Base-by-base conservation (phyloP, 2,329 filamentous ascomycete species). In the Coleophoma cylindrospora region DNA sequence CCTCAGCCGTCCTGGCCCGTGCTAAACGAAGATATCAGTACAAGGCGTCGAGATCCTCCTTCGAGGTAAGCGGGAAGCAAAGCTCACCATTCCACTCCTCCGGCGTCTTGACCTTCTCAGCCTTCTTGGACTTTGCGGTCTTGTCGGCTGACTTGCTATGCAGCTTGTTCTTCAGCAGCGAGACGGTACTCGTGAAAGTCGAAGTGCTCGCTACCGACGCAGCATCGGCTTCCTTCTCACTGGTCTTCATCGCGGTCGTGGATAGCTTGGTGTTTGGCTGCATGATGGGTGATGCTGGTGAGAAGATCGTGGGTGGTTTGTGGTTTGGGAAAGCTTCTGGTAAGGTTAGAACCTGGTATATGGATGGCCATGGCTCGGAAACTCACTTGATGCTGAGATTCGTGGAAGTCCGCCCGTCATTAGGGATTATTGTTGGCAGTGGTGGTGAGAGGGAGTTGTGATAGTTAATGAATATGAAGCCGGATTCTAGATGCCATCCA, bases 171-270 rank as follows among this genome's bases (percentile, higher is more conserved):
- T 62, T 60, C 11, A 64, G 40, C 3, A 64, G 50, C 9, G 52
- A 54, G 32, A 61, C 48, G 4, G 54, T 64, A 3, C 58, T 62
- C 4, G 54, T 48, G 51, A 60, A 58, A 40, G 57, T 61, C 10
- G 56, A 57, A 21, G 57, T 57, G 48, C 57, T 64, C 15, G 45
- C 45, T 9, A 62, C 52, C 11, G 63, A 64, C 2, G 52, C 51
- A 4, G 53, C 43, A 34, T 62, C 60, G 10, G 34, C 37, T 15
- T 54, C 51, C 22, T 53, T 57, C 13, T 48, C 15, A 19, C 22
- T 43, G 15, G 8, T 22, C 27, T 3, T 27, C 27, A 27, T 27
- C 6, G 27, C 14, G 10, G 37, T 32, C 9, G 15, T 13, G 7
- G 47, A 19, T 17, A 54, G 45, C 37, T 57, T 55, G 21, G 40